A percentile compares a stretch with the other conserved stretches of the same genome.
Evolutionary conservation across 2,329 filamentous ascomycete genomes (phyloP).

Genomic region (Microcyclosporella mali): DNA sequence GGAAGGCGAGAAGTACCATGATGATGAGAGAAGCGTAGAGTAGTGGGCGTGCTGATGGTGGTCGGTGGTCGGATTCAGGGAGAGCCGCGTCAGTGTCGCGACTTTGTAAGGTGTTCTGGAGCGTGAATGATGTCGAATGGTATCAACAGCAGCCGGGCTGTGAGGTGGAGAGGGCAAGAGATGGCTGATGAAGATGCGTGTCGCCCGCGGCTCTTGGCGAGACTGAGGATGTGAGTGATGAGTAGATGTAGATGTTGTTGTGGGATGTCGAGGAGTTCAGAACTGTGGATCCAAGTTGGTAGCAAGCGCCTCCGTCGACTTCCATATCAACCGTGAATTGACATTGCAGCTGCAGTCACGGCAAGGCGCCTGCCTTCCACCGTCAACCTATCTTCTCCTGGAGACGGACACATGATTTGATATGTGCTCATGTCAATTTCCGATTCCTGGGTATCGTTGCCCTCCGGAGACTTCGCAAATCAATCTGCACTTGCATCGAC

Average conservation of each 20-base stretch:
- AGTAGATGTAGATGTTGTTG: not conserved
- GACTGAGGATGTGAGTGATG: not conserved
- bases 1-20: constrained; percentile 3
- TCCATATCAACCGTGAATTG: no score
- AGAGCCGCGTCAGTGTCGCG: not conserved
- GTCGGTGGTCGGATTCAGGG: not conserved
- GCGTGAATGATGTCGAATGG: constrained; percentile 5
- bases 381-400: no score
- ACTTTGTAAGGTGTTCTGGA: constrained; percentile 3
- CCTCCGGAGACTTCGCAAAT: no score
- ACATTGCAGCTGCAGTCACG: no score
- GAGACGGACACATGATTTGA: no score
- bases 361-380: no score
- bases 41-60: not conserved
- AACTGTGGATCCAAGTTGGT: not conserved
- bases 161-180: not conserved
- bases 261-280: not conserved
- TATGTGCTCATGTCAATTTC: no score
- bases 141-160: not conserved
- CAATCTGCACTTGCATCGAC: no score
- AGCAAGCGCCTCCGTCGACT: no score
- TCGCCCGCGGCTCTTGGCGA: not conserved
- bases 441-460: no score
- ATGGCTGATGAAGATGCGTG: not conserved
- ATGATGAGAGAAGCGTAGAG: not conserved